These are phyloP conservation scores for Penicillium arizonense DNA, from an alignment of 495 filamentous ascomycete species.

Conservation along the genomic window DNA sequence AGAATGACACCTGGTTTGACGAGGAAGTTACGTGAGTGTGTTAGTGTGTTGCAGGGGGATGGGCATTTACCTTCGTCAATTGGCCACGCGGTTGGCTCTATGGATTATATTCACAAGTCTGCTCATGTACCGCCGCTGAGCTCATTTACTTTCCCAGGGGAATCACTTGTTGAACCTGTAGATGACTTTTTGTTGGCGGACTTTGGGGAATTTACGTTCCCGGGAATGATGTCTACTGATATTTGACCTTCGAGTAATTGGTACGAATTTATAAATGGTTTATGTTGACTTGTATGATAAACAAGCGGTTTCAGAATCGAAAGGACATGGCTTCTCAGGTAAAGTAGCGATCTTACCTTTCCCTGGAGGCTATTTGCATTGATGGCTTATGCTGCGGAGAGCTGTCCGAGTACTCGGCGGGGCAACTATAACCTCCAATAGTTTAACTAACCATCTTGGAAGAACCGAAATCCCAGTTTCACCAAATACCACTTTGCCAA, in stretches of 20 bases:
- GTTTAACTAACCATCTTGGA: too few relatives aligned
- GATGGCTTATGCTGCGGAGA: too few relatives aligned
- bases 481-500: too few relatives aligned
- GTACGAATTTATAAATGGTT: too few relatives aligned
- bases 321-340: too few relatives aligned
- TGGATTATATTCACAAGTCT: conserved; percentile 8
- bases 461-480: too few relatives aligned
- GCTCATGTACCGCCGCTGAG: conserved; percentile 3
- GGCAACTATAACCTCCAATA: too few relatives aligned
- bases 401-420: too few relatives aligned
- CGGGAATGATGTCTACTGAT: conserved; percentile 20
- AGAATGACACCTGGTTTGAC: conserved; percentile 28
- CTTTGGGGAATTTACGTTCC: conserved; percentile 22
- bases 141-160: conserved; percentile 12
- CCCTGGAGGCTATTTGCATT: too few relatives aligned
- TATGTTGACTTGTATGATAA: too few relatives aligned
- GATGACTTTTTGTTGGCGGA: conserved; percentile 23
- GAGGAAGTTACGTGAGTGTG: conserved; percentile 25
- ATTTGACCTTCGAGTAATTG: not conserved
- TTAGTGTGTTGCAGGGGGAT: conserved; percentile 11
- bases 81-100: not conserved
- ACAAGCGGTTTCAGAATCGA: too few relatives aligned
- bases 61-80: conserved; percentile 6
- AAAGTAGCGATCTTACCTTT: too few relatives aligned
- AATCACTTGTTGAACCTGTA: conserved; percentile 8